phyloP scores from a whole-genome alignment of 2,329 filamentous ascomycete genomes.

The Alternaria sp. region DNA sequence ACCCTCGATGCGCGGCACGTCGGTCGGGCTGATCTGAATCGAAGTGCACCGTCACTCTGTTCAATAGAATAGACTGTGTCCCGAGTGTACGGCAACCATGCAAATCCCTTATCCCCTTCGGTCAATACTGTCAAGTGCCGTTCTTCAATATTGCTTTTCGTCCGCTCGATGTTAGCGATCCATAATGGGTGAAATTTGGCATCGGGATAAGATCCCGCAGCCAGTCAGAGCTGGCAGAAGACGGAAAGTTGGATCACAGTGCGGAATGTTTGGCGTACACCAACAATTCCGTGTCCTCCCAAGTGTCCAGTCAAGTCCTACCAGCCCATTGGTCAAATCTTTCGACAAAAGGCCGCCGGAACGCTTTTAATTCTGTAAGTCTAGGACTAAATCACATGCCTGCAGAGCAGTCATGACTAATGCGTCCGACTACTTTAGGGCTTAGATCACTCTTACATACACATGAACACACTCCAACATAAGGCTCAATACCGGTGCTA shows the following conservation, averaged over 20 bases:
- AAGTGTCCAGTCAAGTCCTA: too few species aligned
- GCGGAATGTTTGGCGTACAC: too few species aligned
- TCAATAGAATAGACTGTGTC: neutral
- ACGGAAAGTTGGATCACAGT: conserved; percentile 1
- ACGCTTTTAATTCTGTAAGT: conserved; percentile 11
- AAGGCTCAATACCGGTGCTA: too few species aligned
- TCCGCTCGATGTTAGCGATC: conserved; percentile 7
- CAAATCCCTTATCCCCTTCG: neutral
- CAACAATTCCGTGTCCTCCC: too few species aligned
- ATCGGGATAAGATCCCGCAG: conserved; percentile 13
- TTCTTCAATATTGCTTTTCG: conserved; percentile 3
- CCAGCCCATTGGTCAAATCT: conserved; percentile 6
- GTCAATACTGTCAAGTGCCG: conserved; percentile 1
- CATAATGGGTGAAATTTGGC: conserved; percentile 7
- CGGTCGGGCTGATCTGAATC: neutral
- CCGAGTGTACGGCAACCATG: neutral
- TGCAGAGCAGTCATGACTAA: too few species aligned
- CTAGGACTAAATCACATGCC: too few species aligned
- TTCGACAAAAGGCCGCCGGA: conserved; percentile 2
- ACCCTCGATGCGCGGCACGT: conserved; percentile 5
- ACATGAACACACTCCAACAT: too few species aligned
- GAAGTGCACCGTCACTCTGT: conserved; percentile 8
- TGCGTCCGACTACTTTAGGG: too few species aligned
- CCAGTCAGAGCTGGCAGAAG: conserved; percentile 10
- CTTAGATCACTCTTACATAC: too few species aligned